phyloP scores from a whole-genome alignment of 176 grass and related monocot genomes.

The Dendrocalamus sinicus region DNA sequence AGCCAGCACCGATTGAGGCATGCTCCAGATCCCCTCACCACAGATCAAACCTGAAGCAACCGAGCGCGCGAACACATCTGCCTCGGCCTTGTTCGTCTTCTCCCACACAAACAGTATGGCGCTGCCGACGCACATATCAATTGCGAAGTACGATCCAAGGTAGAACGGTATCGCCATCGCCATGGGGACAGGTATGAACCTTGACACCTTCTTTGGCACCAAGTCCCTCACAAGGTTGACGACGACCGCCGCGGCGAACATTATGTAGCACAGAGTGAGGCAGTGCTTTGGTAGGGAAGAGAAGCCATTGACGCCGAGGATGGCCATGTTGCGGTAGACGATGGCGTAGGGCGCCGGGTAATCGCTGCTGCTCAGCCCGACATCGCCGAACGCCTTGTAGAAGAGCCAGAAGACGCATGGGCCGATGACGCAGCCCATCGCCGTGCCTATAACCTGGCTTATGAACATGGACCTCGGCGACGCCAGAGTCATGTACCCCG shows the following conservation, averaged over 20 bases:
- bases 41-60: slow-evolving; percentile 38
- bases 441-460: slow-evolving; percentile 2
- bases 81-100: neutral
- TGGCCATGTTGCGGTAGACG: neutral
- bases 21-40: slow-evolving; percentile 32
- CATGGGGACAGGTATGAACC: slow-evolving; percentile 28
- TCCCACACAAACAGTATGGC: neutral
- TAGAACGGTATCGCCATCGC: slow-evolving; percentile 33
- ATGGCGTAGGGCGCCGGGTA: no score
- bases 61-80: neutral
- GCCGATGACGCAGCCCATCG: slow-evolving; percentile 34
- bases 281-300: slow-evolving; percentile 29
- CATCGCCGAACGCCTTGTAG: slow-evolving; percentile 7
- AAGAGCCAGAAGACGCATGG: slow-evolving; percentile 36
- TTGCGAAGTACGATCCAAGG: slow-evolving; percentile 1
- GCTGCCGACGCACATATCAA: slow-evolving; percentile 19
- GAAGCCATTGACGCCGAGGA: neutral
- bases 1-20: neutral
- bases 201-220: neutral
- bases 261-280: neutral
- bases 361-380: neutral
- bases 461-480: slow-evolving; percentile 5
- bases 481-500: neutral
- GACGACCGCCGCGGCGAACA: neutral
- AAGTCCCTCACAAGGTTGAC: slow-evolving; percentile 17